Evolutionary conservation across 1,284 basidiomycete species (phyloP), one percentile per base, ranked within the genome.

Genomic region (Boletellus deceptivus): DNA sequence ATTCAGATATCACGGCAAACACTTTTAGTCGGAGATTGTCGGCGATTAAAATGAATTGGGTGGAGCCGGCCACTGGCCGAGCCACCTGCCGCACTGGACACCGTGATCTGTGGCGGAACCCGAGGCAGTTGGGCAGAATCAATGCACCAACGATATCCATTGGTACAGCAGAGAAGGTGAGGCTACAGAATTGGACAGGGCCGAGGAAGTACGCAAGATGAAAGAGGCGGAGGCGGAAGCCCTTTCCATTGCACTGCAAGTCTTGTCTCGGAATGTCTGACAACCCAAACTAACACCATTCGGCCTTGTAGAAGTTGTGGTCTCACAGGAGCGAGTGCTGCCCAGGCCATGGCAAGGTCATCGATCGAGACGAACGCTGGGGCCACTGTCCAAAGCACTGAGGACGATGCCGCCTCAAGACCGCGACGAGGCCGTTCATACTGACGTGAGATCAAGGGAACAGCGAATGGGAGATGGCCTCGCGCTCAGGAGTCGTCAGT

Each of bases 141-240:
- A 93, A 95, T 62, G 93, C 92, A 1, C 93, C 93, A 0, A 91
- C 90, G 93, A 96, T 62, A 74, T 96, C 17, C 93, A 96, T 65
- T 96, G 93, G 93, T 96, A 96, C 65, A 81, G 74, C 55, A 83
- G 93, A 33, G 90, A 93, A 2, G 38, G 62, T 11, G 59, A 70
- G 0, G 57, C 68, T 7, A 58, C 58, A 0, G 80, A 82, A 22
- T 68, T 63, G 10, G 82, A 82, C 48, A 73, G 79, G 48, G 58
- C 51, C 0, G 88, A 87, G 55, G 93, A 96, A 71, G 85, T 95
- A 36, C 72, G 79, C 54, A 83, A 78, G 61, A 68, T 95, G 52
- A 95, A 95, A 68, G 88, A 92, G 63, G 79, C 85, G 17, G 93
- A 96, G 65, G 90, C 89, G 36, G 91, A 95, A 51, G 93, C 92